Conservation (phyloP, 768 basidiomycete species). For the Amanita pseudoporphyria region DNA sequence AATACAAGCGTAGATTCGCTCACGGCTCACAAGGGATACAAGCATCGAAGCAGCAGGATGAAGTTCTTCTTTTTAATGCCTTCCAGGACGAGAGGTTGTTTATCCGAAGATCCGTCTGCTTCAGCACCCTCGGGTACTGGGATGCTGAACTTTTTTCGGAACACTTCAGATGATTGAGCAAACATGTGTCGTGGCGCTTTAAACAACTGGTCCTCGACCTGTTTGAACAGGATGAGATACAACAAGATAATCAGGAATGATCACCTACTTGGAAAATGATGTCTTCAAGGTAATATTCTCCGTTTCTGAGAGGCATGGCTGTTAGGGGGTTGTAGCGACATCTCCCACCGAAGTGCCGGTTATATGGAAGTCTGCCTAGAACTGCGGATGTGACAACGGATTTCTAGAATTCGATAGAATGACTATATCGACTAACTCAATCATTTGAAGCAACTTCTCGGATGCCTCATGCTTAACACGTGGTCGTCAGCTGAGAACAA, state of each 20-base stretch:
- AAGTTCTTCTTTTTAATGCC: slow-evolving; percentile 17
- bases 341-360: too few species aligned
- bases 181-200: slow-evolving; percentile 17
- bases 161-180: slow-evolving; percentile 15
- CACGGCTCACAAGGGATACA: slow-evolving; percentile 19
- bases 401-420: too few species aligned
- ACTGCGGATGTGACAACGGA: too few species aligned
- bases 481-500: too few species aligned
- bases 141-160: slow-evolving; percentile 16
- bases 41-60: slow-evolving; percentile 13
- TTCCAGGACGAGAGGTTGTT: slow-evolving; percentile 17
- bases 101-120: slow-evolving; percentile 15
- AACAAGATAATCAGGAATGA: not conserved
- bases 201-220: slow-evolving; percentile 17
- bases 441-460: too few species aligned
- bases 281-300: slow-evolving; percentile 1
- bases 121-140: slow-evolving; percentile 9
- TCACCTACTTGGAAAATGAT: slow-evolving; percentile 3
- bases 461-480: too few species aligned
- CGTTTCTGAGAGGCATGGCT: not conserved
- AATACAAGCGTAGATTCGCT: not conserved
- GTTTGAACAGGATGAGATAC: not conserved
- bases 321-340: too few species aligned
- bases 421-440: too few species aligned
- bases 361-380: too few species aligned